Base-by-base conservation (phyloP, 805 yeast species). In the Candida ovalis region DNA sequence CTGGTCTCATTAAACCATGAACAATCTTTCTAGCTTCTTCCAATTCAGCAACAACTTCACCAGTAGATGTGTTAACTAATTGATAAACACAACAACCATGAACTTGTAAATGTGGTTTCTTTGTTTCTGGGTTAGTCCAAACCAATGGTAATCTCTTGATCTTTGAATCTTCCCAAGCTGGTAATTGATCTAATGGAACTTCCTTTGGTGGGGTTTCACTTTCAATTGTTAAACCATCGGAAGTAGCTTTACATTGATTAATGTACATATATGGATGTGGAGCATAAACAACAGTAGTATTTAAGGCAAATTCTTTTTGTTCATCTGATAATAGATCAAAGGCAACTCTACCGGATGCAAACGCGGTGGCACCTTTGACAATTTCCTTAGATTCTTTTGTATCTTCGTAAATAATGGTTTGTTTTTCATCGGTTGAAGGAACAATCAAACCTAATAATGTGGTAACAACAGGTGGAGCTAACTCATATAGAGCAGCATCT, bases 201-300 rank as follows among this genome's bases (percentile, higher is more conserved):
- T 89, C 96, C 63, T 83, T 81, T 38, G 84, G 86, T 37, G 66
- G 66, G 23, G 46, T 48, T 59, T 89, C 96, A 41, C 84, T 77
- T 17, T 80, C 88, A 84, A 89, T 89, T 2, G 96, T 86, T 51
- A 89, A 75, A 5, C 96, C 96, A 65, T 88, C 96, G 30, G 84
- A 77, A 9, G 94, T 86, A 37, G 96, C 96, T 50, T 74, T 78
- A 33, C 95, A 88, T 13, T 85, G 81, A 4, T 88, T 80, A 53
- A 89, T 89, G 67, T 77, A 88, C 49, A 89, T 89, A 68, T 88
- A 89, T 39, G 96, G 96, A 65, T 89, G 96, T 36, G 96, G 96
- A 17, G 96, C 96, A 64, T 89, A 89, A 41, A 83, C 88, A 21
- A 89, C 92, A 3, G 81, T 82, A n/a, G 95, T 84, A 61, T 77